phyloP scores from a whole-genome alignment of 2,329 filamentous ascomycete genomes.

The Colletotrichum sp. region DNA sequence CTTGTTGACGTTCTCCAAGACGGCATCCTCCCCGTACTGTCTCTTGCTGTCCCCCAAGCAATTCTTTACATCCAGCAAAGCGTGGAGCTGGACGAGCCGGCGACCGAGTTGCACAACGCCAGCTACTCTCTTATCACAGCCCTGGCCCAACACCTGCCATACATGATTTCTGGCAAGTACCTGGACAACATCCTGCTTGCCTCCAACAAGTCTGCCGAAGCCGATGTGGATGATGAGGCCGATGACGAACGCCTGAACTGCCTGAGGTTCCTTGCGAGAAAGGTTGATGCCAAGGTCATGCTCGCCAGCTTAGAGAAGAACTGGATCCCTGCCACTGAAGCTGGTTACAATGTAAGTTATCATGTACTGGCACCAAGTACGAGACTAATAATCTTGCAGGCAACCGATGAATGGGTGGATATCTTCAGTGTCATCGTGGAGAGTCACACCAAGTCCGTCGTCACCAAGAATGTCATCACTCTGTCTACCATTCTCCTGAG shows the following conservation, averaged over 20 bases:
- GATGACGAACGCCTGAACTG: conserved; percentile 72
- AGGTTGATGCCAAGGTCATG: conserved; percentile 77
- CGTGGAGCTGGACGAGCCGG: conserved; percentile 57
- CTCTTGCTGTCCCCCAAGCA: conserved; percentile 73
- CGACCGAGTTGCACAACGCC: conserved; percentile 77
- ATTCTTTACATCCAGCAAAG: conserved; percentile 74
- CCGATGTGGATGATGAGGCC: conserved; percentile 63
- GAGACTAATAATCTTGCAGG: conserved; percentile 44
- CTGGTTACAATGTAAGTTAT: conserved; percentile 65
- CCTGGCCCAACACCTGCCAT: conserved; percentile 83
- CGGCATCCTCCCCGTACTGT: conserved; percentile 82
- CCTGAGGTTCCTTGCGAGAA: conserved; percentile 75
- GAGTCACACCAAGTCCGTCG: conserved; percentile 76
- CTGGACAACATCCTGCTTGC: conserved; percentile 74
- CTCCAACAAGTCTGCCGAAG: conserved; percentile 74
- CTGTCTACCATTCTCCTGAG: conserved; percentile 71
- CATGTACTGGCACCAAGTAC: neutral
- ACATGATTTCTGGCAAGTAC: conserved; percentile 82
- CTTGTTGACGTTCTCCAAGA: conserved; percentile 88
- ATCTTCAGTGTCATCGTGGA: conserved; percentile 75
- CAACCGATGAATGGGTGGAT: conserved; percentile 71
- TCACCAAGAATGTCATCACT: conserved; percentile 75
- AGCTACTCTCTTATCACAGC: conserved; percentile 81
- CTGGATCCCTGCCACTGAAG: conserved; percentile 68
- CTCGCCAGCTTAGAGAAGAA: conserved; percentile 76